Conservation (phyloP, 2,329 filamentous ascomycete genomes). For the Diaporthe eres region DNA sequence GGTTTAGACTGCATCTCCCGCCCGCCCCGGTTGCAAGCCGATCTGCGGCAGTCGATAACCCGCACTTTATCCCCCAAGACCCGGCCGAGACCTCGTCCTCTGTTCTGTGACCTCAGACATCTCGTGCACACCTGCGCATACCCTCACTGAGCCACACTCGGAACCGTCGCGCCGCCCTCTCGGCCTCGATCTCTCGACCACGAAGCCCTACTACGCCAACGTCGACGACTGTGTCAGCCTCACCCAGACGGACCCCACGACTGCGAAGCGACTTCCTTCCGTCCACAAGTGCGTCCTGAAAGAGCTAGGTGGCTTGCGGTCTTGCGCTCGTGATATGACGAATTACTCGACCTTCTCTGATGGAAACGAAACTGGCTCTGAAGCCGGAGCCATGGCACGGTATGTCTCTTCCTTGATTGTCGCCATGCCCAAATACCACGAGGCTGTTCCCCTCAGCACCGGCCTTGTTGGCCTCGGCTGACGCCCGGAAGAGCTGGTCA, state of each 20-base stretch:
- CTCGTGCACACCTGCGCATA: neutral
- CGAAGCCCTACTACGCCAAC: neutral
- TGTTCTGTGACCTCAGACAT: neutral
- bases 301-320: constrained; percentile 20
- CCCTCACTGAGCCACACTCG: neutral
- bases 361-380: constrained; percentile 58
- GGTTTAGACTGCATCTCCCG: constrained; percentile 22
- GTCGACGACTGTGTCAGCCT: neutral
- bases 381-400: constrained; percentile 65
- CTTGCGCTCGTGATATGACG: constrained; percentile 60
- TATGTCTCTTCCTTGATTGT: constrained; percentile 46
- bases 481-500: neutral
- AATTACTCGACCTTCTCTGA: constrained; percentile 68
- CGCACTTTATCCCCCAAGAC: constrained; percentile 1
- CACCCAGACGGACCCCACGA: neutral
- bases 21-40: constrained; percentile 28
- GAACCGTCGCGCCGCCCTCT: neutral
- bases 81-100: neutral
- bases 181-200: neutral
- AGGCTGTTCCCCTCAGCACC: neutral
- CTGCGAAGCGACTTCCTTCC: neutral
- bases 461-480: neutral
- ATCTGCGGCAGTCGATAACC: constrained; percentile 25
- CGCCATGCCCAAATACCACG: neutral
- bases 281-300: neutral